Conservation (phyloP, 2,329 filamentous ascomycete species). For the Cylindrodendrum hubeiense region DNA sequence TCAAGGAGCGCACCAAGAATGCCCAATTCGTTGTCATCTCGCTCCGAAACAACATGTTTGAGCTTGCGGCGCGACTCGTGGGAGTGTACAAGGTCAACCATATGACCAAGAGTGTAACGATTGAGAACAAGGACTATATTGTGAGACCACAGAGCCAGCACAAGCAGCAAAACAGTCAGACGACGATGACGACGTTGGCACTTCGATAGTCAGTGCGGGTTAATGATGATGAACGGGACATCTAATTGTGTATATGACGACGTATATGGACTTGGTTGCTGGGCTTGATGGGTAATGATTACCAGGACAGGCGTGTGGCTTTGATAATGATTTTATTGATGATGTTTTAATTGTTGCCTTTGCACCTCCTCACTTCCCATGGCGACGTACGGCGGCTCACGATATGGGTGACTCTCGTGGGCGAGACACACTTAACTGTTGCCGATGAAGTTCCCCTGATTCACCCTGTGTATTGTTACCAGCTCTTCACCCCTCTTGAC, state of each 20-base stretch:
- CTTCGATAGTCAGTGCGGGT: constrained; percentile 44
- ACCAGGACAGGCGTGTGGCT: constrained; percentile 30
- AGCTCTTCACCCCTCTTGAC: background rate
- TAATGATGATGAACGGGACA: constrained; percentile 15
- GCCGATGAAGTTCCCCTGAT: background rate
- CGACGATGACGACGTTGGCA: constrained; percentile 52
- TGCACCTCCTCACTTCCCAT: constrained; percentile 7
- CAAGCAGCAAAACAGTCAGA: constrained; percentile 49
- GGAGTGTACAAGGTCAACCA: constrained; percentile 99
- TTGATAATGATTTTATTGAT: constrained; percentile 43
- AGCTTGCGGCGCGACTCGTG: constrained; percentile 93
- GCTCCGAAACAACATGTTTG: constrained; percentile 99
- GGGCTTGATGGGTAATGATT: constrained; percentile 37
- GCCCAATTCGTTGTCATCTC: constrained; percentile 99
- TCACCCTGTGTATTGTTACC: constrained; percentile 15
- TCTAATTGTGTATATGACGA: constrained; percentile 24
- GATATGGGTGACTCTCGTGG: background rate
- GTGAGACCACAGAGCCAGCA: constrained; percentile 51
- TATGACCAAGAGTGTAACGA: constrained; percentile 94
- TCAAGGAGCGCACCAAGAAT: constrained; percentile 99
- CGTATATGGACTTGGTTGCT: constrained; percentile 21
- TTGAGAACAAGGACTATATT: constrained; percentile 87
- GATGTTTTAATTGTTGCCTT: constrained; percentile 17
- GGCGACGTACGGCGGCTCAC: constrained; percentile 13
- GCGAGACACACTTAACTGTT: background rate